Evolutionary conservation across 1,284 basidiomycete genomes (phyloP).

Genomic region (Naganishia cerealis): DNA sequence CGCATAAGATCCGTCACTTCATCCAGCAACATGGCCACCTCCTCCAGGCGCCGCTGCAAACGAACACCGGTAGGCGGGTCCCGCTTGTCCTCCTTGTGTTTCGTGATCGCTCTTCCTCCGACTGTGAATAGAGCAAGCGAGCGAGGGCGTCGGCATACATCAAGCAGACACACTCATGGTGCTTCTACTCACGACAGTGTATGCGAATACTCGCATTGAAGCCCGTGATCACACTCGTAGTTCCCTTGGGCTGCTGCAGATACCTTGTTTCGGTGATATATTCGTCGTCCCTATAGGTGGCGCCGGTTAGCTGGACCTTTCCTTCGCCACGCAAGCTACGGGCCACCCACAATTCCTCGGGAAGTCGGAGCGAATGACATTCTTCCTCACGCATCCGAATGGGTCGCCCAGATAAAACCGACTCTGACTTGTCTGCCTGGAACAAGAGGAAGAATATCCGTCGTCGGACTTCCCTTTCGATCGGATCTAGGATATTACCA

Average conservation of each 20-base stretch:
- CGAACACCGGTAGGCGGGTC: slow-evolving; percentile 44
- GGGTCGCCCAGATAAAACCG: slow-evolving; percentile 69
- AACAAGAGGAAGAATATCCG: slow-evolving; percentile 82
- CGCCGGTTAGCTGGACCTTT: not conserved
- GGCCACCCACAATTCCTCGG: slow-evolving; percentile 41
- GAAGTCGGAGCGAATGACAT: slow-evolving; percentile 55
- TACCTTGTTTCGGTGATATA: slow-evolving; percentile 73
- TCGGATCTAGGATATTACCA: slow-evolving; percentile 56
- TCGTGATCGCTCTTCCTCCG: slow-evolving; percentile 45
- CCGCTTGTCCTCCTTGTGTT: slow-evolving; percentile 42
- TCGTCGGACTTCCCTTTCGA: slow-evolving; percentile 77
- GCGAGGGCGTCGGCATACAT: not conserved
- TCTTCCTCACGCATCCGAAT: slow-evolving; percentile 81
- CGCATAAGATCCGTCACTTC: slow-evolving; percentile 48
- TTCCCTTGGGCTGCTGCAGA: slow-evolving; percentile 74
- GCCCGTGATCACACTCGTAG: slow-evolving; percentile 76
- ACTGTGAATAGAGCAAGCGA: slow-evolving; percentile 34
- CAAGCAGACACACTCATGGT: not conserved
- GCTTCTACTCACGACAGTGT: slow-evolving; percentile 55
- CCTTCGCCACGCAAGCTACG: not conserved
- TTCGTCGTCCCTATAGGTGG: slow-evolving; percentile 45
- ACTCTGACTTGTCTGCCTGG: slow-evolving; percentile 84
- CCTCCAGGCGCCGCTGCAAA: slow-evolving; percentile 47
- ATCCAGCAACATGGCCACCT: slow-evolving; percentile 46
- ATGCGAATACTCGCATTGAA: slow-evolving; percentile 82